phyloP scores from a whole-genome alignment of 768 basidiomycete genomes.

The Leccinum boreale region DNA sequence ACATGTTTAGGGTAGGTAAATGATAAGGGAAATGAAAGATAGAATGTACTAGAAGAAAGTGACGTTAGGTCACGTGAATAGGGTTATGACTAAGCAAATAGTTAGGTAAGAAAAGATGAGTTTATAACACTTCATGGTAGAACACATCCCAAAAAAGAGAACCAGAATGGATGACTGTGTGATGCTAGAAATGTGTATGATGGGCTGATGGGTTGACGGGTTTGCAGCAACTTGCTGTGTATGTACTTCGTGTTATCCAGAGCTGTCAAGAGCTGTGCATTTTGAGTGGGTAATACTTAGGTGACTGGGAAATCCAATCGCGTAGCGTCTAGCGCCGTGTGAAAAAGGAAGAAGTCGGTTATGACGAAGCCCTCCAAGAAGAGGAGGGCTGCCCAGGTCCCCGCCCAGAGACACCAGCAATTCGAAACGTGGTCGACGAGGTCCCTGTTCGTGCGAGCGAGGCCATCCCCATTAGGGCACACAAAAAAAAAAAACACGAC shows the following conservation, averaged over 20 bases:
- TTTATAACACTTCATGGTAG: too few species aligned
- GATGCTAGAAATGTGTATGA: not conserved
- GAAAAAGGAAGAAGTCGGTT: too few species aligned
- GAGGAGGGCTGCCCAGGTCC: not conserved
- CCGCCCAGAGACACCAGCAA: not conserved
- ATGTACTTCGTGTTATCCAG: not conserved
- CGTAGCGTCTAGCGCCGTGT: too few species aligned
- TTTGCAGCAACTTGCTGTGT: not conserved
- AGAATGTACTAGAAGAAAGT: too few species aligned
- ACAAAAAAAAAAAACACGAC: not conserved
- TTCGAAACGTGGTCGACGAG: not conserved
- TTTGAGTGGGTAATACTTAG: not conserved
- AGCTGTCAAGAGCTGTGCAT: not conserved
- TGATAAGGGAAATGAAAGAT: too few species aligned
- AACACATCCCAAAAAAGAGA: not conserved
- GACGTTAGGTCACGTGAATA: too few species aligned
- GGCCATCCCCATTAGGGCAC: not conserved
- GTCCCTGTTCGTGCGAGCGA: not conserved
- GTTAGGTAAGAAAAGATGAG: too few species aligned
- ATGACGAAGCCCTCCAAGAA: too few species aligned
- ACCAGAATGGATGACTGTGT: not conserved
- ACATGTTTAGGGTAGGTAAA: too few species aligned
- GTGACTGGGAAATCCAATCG: not conserved
- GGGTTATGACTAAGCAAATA: too few species aligned
- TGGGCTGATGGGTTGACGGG: too few species aligned